Percentiles rank a stretch among this genome's conserved stretches.
phyloP scores from a whole-genome alignment of 2,329 filamentous ascomycete species.

The Colletotrichum orbiculare region DNA sequence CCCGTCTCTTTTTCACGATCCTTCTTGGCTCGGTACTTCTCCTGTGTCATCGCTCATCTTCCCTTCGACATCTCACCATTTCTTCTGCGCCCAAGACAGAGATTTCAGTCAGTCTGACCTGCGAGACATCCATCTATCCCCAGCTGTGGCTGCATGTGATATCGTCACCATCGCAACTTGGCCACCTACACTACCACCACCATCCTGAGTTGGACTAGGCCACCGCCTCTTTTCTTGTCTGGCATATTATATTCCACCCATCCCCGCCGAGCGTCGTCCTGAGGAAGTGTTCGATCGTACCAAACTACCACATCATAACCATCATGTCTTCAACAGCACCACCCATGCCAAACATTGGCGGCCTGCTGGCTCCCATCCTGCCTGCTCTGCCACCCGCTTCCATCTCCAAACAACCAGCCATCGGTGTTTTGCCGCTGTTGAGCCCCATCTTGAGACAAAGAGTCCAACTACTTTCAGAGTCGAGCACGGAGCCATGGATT shows the following conservation, averaged over 20 bases:
- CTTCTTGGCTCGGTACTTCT: background rate
- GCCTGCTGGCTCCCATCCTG: slow-evolving; percentile 66
- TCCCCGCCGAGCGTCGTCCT: slow-evolving; percentile 10
- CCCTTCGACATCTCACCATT: background rate
- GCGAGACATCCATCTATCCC: slow-evolving; percentile 19
- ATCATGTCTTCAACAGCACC: slow-evolving; percentile 43
- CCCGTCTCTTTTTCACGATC: background rate
- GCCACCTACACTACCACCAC: slow-evolving; percentile 21
- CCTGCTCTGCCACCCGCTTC: slow-evolving; percentile 69
- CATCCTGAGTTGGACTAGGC: slow-evolving; percentile 7
- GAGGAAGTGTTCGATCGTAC: background rate
- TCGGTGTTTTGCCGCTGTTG: slow-evolving; percentile 67
- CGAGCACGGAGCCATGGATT: slow-evolving; percentile 76
- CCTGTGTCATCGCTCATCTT: background rate
- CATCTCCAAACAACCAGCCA: slow-evolving; percentile 66
- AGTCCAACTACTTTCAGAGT: slow-evolving; percentile 71
- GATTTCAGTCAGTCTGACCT: slow-evolving; percentile 27
- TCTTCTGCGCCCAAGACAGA: slow-evolving; percentile 23
- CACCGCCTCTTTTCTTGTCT: slow-evolving; percentile 11
- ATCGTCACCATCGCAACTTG: slow-evolving; percentile 21
- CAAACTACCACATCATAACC: slow-evolving; percentile 15
- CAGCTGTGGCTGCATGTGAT: slow-evolving; percentile 34
- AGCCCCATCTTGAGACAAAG: slow-evolving; percentile 75
- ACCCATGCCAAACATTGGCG: slow-evolving; percentile 50
- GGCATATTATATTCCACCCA: slow-evolving; percentile 14